These are phyloP conservation scores for Backusella psychrophila DNA, from an alignment of 192 early-diverging fungal genomes.

Conservation along the genomic window DNA sequence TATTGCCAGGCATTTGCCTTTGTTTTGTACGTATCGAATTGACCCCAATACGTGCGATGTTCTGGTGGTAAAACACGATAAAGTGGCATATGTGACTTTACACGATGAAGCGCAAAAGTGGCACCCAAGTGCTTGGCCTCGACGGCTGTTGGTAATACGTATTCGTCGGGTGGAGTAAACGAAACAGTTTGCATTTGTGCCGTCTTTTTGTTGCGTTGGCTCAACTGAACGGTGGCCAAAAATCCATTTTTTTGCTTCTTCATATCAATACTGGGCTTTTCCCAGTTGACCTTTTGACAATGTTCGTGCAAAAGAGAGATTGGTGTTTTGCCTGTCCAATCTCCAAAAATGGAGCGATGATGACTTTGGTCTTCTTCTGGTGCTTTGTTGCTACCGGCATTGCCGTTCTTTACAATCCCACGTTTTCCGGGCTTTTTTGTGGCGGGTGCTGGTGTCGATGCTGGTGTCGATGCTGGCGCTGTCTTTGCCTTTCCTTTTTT, in stretches of 20 bases:
- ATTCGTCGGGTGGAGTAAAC: conserved; percentile 44
- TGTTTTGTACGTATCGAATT: conserved; percentile 56
- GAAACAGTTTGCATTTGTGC: conserved; percentile 47
- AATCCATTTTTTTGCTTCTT: conserved; percentile 35
- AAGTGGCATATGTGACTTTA: conserved; percentile 68
- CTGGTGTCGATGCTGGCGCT: not conserved
- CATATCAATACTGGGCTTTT: conserved; percentile 66
- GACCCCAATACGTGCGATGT: conserved; percentile 70
- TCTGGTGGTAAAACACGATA: conserved; percentile 72
- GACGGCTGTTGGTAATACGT: conserved; percentile 46
- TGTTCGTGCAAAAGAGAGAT: conserved; percentile 75
- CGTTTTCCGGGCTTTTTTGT: conserved; percentile 4
- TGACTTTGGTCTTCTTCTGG: conserved; percentile 9
- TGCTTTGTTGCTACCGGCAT: conserved; percentile 9
- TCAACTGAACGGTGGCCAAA: conserved; percentile 46
- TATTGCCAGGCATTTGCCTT: conserved; percentile 57
- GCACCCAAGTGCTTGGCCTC: conserved; percentile 71
- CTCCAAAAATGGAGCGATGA: conserved; percentile 54
- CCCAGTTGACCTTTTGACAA: conserved; percentile 73
- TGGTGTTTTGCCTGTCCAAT: conserved; percentile 89
- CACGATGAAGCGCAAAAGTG: conserved; percentile 76
- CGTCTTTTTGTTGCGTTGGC: conserved; percentile 60
- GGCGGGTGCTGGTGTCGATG: not conserved
- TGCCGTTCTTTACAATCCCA: conserved; percentile 21
- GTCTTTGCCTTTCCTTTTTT: conserved; percentile 20